These are phyloP conservation scores for Groenewaldozyma tartarivorans DNA, from an alignment of 805 yeast genomes.

Conservation along the genomic window DNA sequence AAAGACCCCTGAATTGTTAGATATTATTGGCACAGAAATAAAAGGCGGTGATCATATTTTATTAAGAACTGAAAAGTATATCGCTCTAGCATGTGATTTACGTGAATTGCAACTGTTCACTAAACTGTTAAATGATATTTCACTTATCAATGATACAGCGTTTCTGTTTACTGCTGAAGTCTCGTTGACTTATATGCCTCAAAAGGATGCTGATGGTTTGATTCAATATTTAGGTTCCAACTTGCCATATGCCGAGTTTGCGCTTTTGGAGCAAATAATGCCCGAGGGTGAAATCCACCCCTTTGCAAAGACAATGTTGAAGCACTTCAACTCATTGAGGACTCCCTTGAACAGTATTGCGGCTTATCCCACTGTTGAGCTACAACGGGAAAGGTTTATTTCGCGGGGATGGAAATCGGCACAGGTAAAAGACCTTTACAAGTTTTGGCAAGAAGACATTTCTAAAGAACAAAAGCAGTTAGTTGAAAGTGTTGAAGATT, in stretches of 20 bases:
- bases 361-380: conserved; percentile 40
- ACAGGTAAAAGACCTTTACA: conserved; percentile 40
- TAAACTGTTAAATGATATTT: conserved; percentile 16
- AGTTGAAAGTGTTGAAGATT: conserved; percentile 49
- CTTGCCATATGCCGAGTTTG: conserved; percentile 45
- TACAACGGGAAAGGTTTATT: conserved; percentile 44
- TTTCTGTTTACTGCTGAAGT: conserved; percentile 69
- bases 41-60: conserved; percentile 3
- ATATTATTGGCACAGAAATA: conserved; percentile 34
- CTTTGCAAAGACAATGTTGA: conserved; percentile 65
- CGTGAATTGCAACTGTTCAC: conserved; percentile 33
- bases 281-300: conserved; percentile 58
- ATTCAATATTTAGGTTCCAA: conserved; percentile 33
- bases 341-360: conserved; percentile 63
- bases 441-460: conserved; percentile 47
- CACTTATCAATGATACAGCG: conserved; percentile 10
- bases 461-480: conserved; percentile 29
- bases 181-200: conserved; percentile 70
- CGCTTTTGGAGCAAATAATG: conserved; percentile 60
- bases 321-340: conserved; percentile 54
- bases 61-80: conserved; percentile 31
- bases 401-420: conserved; percentile 34
- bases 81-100: conserved; percentile 59
- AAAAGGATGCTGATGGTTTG: conserved; percentile 53
- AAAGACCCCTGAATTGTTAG: conserved; percentile 36